Percentiles rank a stretch among this genome's conserved stretches.
These are phyloP conservation scores for Chrysoporthe puriensis DNA, from an alignment of 2,329 filamentous ascomycete species.

Conservation along the genomic window DNA sequence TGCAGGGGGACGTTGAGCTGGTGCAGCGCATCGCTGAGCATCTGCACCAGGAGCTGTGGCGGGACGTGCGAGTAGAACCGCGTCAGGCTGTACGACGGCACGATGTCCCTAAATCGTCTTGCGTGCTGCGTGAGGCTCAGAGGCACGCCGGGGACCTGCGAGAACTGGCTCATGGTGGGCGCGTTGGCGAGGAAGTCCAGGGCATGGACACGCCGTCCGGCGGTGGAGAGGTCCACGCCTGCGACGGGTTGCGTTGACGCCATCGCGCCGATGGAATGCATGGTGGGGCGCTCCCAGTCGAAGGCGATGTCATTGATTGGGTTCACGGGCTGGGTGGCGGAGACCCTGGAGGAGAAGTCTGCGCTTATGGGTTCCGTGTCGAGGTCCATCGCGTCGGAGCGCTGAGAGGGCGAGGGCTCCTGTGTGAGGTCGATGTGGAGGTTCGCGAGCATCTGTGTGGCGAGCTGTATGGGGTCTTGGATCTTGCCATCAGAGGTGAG, in stretches of 20 bases:
- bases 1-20: slow-evolving; percentile 80
- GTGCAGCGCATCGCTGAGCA: slow-evolving; percentile 80
- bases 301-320: slow-evolving; percentile 75
- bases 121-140: slow-evolving; percentile 88
- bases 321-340: slow-evolving; percentile 85
- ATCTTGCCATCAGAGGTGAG: slow-evolving; percentile 75
- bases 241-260: slow-evolving; percentile 56
- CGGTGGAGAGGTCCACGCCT: slow-evolving; percentile 41
- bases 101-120: slow-evolving; percentile 85
- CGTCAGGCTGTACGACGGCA: slow-evolving; percentile 83
- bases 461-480: slow-evolving; percentile 78
- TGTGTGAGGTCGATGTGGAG: slow-evolving; percentile 86
- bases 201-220: slow-evolving; percentile 41
- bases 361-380: slow-evolving; percentile 50
- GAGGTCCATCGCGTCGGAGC: slow-evolving; percentile 69
- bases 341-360: slow-evolving; percentile 54
- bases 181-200: slow-evolving; percentile 78
- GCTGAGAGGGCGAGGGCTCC: slow-evolving; percentile 57
- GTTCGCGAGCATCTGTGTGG: slow-evolving; percentile 93
- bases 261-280: slow-evolving; percentile 51
- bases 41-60: slow-evolving; percentile 73
- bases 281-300: slow-evolving; percentile 81
- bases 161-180: slow-evolving; percentile 86
- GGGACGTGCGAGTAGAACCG: slow-evolving; percentile 89
- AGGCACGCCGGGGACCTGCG: slow-evolving; percentile 75